These are phyloP conservation scores for Xerocomus minutiporus DNA, from an alignment of 1,284 basidiomycete genomes.

Conservation along the genomic window DNA sequence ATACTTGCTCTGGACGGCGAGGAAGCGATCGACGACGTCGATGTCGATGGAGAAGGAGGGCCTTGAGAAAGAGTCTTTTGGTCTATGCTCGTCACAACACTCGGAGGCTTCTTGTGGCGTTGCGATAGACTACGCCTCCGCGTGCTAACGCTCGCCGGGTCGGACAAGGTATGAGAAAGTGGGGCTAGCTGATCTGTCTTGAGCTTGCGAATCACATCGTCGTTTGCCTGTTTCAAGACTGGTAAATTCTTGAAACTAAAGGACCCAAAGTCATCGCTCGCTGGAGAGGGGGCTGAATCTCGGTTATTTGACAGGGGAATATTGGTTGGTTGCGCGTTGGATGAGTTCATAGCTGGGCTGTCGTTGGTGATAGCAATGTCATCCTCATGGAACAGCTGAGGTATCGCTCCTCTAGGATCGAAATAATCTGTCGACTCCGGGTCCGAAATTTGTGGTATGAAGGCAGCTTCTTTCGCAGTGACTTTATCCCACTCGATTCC, in stretches of 20 bases:
- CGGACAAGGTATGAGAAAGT: constrained; percentile 66
- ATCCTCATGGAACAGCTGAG: constrained; percentile 85
- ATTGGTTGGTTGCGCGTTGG: constrained; percentile 43
- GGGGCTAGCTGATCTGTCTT: constrained; percentile 78
- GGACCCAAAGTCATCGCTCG: constrained; percentile 89
- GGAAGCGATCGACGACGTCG: constrained; percentile 88
- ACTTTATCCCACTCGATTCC: constrained; percentile 93
- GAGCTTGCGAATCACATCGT: constrained; percentile 95
- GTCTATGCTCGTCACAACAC: constrained; percentile 66
- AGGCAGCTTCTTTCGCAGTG: constrained; percentile 84
- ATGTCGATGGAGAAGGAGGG: constrained; percentile 87
- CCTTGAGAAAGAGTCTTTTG: constrained; percentile 56
- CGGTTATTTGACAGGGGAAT: constrained; percentile 43
- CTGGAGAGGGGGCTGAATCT: constrained; percentile 46
- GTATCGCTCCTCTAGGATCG: constrained; percentile 88
- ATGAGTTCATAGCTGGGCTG: constrained; percentile 41
- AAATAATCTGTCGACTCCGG: constrained; percentile 99
- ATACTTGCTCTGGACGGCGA: constrained; percentile 78
- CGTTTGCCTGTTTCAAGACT: constrained; percentile 96
- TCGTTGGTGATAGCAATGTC: constrained; percentile 57
- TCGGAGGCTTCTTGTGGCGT: constrained; percentile 71
- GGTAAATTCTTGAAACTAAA: constrained; percentile 99
- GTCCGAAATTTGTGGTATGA: constrained; percentile 93
- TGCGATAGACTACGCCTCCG: constrained; percentile 72
- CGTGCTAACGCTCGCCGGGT: constrained; percentile 45